Base-by-base conservation (phyloP, 139 green algal species). In the Medakamo hakoo region DNA sequence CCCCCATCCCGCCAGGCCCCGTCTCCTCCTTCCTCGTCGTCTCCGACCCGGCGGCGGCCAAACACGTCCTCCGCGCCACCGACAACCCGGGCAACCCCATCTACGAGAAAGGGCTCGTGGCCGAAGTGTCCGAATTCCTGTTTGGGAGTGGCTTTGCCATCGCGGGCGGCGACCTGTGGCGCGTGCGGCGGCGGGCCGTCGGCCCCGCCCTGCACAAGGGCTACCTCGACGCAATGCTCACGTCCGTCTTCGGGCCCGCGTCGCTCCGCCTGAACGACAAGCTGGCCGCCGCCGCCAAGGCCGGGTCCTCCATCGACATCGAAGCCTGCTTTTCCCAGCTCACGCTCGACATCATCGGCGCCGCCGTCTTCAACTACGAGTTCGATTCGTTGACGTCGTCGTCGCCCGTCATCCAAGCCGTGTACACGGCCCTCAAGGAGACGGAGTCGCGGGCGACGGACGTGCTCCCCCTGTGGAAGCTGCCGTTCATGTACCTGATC, bases 341-440 rank as follows among this genome's bases (percentile, higher is more conserved):
- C 16, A 98, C 93, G 1, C 79, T 99, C 49, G 93, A 99, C 76
- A 82, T 99, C 30, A 97, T 99, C 66, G 93, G 92, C 58, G 91
- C 93, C 75, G 71, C 86, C 0, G 88, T 98, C 28, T 99, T 99
- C 80, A 98, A 97, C 84, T 98, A 97, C 73, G 85, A 98, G 69
- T 99, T 99, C 65, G 78, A 95, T 63, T 68, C 92, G 3, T 81
- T 98, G 52, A 95, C 73, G 56, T 82, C 65, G 3, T 70, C 88
- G 64, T 80, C 60, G 21, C 87, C 84, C 4, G 49, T 95, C 60
- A 95, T 95, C 62, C 85, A 93, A 74, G 93, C 92, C 0, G 91
- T 98, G 52, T 99, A 99, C 84, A 99, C 90, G 1, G 76, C 86
- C 3, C 79, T 99, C 2, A 99, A 99, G 74, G 92, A 99, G 76